Evolutionary conservation across 306 rosid genomes (phyloP).

Genomic region (Ochetophila trinervis): DNA sequence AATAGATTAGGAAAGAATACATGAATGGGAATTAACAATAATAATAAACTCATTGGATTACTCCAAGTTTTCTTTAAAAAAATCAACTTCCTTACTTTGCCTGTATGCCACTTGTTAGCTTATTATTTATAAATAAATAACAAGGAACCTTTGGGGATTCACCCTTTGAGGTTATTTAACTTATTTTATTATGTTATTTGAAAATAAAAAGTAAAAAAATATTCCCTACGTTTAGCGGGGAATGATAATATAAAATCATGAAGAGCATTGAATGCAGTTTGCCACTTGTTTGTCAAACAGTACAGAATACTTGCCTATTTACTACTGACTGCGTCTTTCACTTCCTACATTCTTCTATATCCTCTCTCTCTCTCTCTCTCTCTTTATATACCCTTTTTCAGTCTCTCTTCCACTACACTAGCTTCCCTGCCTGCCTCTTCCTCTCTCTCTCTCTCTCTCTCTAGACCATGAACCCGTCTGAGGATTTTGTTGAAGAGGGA

Average conservation of each 20-base stretch:
- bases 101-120: no score
- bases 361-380: constrained; percentile 12
- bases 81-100: no score
- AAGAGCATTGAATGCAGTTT: constrained; percentile 49
- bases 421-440: constrained; percentile 19
- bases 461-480: constrained; percentile 59
- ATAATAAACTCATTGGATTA: no score
- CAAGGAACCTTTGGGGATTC: background rate
- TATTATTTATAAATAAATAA: no score
- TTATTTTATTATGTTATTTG: background rate
- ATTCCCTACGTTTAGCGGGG: background rate
- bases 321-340: constrained; percentile 25
- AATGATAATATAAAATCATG: background rate
- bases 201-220: background rate
- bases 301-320: constrained; percentile 42
- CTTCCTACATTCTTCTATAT: constrained; percentile 20
- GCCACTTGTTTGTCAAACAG: constrained; percentile 35
- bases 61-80: no score
- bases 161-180: no score
- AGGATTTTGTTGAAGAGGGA: constrained; percentile 55
- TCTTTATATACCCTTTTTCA: constrained; percentile 38
- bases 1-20: no score
- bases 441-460: constrained; percentile 10
- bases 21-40: no score
- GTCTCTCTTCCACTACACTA: constrained; percentile 19